Percentiles rank a stretch among this genome's conserved stretches.
Evolutionary conservation across 345 rosid genomes (phyloP).

Genomic region (Adansonia digitata): DNA sequence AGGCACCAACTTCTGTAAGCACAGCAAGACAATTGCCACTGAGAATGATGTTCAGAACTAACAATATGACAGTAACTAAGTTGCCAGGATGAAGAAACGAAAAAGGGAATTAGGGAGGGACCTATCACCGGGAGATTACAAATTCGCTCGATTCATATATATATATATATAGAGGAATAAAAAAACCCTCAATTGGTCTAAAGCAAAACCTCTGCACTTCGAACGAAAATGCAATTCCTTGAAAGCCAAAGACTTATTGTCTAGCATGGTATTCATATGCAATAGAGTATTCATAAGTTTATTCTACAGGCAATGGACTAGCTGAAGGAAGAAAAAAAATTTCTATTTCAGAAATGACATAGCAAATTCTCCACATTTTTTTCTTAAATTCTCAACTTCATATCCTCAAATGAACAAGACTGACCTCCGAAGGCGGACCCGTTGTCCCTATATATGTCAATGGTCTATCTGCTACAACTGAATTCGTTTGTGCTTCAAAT

Average conservation of each 20-base stretch:
- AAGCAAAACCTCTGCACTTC: not conserved
- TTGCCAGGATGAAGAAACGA: not conserved
- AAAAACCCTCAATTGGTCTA: not conserved
- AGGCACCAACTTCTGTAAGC: not conserved
- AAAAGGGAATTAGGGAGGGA: not conserved
- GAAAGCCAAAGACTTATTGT: not conserved
- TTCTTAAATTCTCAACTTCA: not conserved
- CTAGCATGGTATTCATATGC: not conserved
- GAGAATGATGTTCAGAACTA: not conserved
- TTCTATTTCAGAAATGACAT: not conserved
- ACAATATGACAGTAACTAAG: not conserved
- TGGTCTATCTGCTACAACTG: conserved; percentile 39
- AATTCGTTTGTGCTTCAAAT: conserved; percentile 49
- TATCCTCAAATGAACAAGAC: not conserved
- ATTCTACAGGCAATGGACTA: not conserved
- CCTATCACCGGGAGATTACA: not conserved
- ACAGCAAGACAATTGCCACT: not conserved
- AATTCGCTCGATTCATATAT: no score
- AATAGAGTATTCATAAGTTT: not conserved
- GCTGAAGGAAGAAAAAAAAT: not conserved
- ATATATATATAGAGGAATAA: no score
- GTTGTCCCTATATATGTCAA: conserved; percentile 59
- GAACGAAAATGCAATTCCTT: not conserved
- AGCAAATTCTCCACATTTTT: not conserved
- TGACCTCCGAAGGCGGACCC: conserved; percentile 62